Conservation (phyloP, 2,329 filamentous ascomycete genomes). For the Ceratocystis albifundus region DNA sequence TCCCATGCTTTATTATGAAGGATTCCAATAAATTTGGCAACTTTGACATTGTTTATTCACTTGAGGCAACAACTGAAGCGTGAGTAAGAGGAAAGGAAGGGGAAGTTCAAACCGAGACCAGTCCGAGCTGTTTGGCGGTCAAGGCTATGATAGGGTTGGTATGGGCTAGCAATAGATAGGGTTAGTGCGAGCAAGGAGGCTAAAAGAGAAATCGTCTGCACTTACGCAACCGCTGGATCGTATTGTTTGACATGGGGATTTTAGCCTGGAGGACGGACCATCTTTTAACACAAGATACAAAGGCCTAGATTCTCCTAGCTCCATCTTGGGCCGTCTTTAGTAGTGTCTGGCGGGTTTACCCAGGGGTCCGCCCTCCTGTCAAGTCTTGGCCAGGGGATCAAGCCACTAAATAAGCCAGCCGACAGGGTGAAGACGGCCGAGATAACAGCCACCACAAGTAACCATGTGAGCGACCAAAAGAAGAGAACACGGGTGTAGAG, state of each 20-base stretch:
- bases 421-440: background rate
- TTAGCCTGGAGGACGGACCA: slow-evolving; percentile 1
- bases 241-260: background rate
- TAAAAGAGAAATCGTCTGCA: background rate
- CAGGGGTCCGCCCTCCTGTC: slow-evolving; percentile 10
- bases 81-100: background rate
- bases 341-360: slow-evolving; percentile 3
- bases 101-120: background rate
- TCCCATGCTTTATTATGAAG: background rate
- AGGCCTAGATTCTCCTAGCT: slow-evolving; percentile 1
- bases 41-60: background rate
- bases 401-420: background rate
- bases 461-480: background rate
- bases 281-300: slow-evolving; percentile 5
- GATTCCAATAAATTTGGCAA: background rate
- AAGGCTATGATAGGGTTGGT: background rate
- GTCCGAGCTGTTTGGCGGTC: slow-evolving; percentile 5
- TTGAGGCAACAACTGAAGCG: background rate
- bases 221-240: background rate
- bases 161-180: background rate
- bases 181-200: background rate
- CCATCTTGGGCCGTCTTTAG: background rate
- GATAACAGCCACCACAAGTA: background rate
- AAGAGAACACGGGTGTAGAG: background rate
- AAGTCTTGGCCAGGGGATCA: background rate